These are phyloP conservation scores for Botrytis cinerea DNA, from an alignment of 2,329 filamentous ascomycete genomes.

Conservation along the genomic window DNA sequence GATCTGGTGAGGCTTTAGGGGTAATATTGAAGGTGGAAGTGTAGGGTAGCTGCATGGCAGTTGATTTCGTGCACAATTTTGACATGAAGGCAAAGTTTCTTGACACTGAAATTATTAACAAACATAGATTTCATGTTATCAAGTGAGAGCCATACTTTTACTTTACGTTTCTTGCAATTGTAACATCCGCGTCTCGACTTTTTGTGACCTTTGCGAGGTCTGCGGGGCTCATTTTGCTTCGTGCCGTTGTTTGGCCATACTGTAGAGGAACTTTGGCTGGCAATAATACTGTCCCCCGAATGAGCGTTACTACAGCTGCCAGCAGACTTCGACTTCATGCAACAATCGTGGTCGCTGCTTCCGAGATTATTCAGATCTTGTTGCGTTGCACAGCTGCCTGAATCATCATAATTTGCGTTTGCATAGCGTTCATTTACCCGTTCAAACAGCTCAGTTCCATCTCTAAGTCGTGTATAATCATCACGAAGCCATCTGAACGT, in stretches of 20 bases:
- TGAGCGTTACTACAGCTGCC: fast-evolving
- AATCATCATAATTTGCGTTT: background rate
- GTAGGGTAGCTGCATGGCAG: slow-evolving; percentile 7
- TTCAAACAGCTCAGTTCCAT: background rate
- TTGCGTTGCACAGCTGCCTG: background rate
- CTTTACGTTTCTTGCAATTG: slow-evolving; percentile 14
- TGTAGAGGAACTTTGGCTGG: background rate
- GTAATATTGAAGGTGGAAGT: background rate
- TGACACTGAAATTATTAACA: background rate
- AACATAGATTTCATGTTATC: background rate
- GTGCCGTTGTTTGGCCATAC: background rate
- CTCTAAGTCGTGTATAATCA: background rate
- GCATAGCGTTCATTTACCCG: background rate
- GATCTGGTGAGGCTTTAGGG: background rate
- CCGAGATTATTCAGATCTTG: background rate
- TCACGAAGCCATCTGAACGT: background rate
- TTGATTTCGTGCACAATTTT: slow-evolving; percentile 1
- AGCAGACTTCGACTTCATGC: background rate
- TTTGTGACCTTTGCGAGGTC: slow-evolving; percentile 3
- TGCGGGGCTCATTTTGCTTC: background rate
- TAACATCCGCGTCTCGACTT: slow-evolving; percentile 16
- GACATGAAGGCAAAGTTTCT: slow-evolving; percentile 13
- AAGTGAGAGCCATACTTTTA: background rate
- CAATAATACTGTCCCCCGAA: background rate
- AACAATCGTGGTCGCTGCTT: background rate